Percentiles rank a stretch among this genome's conserved stretches.
These are phyloP conservation scores for Penicillium sp. DNA, from an alignment of 2,329 filamentous ascomycete species.

Conservation along the genomic window DNA sequence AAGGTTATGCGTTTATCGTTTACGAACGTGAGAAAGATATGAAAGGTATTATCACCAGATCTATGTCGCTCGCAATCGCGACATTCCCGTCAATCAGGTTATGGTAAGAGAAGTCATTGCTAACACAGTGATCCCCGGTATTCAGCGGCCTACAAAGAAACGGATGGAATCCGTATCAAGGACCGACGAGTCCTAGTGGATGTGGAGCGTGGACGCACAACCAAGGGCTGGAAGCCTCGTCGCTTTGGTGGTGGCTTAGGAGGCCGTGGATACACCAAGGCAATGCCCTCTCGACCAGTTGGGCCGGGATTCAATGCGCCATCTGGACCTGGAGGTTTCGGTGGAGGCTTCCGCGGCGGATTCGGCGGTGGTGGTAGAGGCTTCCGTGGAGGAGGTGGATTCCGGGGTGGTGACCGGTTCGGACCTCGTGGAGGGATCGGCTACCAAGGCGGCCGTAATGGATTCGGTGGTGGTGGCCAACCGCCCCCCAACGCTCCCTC, in stretches of 20 bases:
- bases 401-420: slow-evolving; percentile 33
- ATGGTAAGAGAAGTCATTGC: slow-evolving; percentile 29
- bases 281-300: slow-evolving; percentile 56
- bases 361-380: slow-evolving; percentile 46
- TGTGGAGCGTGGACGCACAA: slow-evolving; percentile 91
- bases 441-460: slow-evolving; percentile 58
- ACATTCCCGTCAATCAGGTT: background rate
- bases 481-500: slow-evolving; percentile 52
- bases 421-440: slow-evolving; percentile 55
- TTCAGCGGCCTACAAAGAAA: slow-evolving; percentile 86
- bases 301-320: slow-evolving; percentile 43
- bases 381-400: slow-evolving; percentile 26
- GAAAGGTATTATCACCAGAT: slow-evolving; percentile 71
- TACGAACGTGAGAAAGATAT: slow-evolving; percentile 98
- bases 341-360: slow-evolving; percentile 55
- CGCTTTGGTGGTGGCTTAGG: slow-evolving; percentile 90
- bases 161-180: slow-evolving; percentile 88
- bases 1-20: slow-evolving; percentile 94
- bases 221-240: slow-evolving; percentile 88
- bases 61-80: slow-evolving; percentile 7
- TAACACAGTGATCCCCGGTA: slow-evolving; percentile 42
- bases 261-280: slow-evolving; percentile 88
- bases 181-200: slow-evolving; percentile 91
- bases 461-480: slow-evolving; percentile 49
- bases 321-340: slow-evolving; percentile 48